phyloP scores from a whole-genome alignment of 129 eudicot species.

The Tanacetum coccineum region DNA sequence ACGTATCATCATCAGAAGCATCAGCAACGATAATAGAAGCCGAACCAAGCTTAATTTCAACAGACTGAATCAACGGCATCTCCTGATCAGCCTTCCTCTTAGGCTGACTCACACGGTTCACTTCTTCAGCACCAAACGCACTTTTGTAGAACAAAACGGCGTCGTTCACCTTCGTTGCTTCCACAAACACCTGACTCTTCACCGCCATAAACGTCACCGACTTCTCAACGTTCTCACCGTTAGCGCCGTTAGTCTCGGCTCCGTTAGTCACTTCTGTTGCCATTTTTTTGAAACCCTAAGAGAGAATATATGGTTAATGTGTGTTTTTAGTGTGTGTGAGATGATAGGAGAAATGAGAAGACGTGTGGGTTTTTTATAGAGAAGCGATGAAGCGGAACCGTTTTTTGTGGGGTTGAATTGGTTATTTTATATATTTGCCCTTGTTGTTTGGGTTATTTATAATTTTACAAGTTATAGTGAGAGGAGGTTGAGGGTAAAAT shows the following conservation, averaged over 20 bases:
- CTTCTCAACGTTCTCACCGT: constrained; percentile 22
- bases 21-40: constrained; percentile 58
- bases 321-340: constrained; percentile 16
- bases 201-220: constrained; percentile 51
- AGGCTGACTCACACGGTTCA: constrained; percentile 50
- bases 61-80: constrained; percentile 60
- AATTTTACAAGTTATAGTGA: background rate
- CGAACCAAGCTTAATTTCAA: constrained; percentile 65
- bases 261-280: constrained; percentile 46
- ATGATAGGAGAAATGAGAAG: background rate
- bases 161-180: constrained; percentile 59
- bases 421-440: background rate
- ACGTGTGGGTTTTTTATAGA: constrained; percentile 28
- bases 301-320: constrained; percentile 35
- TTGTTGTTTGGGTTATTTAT: constrained; percentile 10
- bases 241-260: constrained; percentile 5
- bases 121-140: constrained; percentile 89
- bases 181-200: constrained; percentile 62
- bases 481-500: constrained; percentile 13
- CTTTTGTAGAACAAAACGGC: constrained; percentile 80
- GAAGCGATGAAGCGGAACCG: constrained; percentile 64
- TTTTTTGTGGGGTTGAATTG: constrained; percentile 30
- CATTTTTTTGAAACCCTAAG: constrained; percentile 33
- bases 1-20: constrained; percentile 51
- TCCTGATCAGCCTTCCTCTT: constrained; percentile 94